Percentiles rank a stretch among this genome's conserved stretches.
phyloP scores from a whole-genome alignment of 1,139 yeast genomes.

The Ogataea hybrid region DNA sequence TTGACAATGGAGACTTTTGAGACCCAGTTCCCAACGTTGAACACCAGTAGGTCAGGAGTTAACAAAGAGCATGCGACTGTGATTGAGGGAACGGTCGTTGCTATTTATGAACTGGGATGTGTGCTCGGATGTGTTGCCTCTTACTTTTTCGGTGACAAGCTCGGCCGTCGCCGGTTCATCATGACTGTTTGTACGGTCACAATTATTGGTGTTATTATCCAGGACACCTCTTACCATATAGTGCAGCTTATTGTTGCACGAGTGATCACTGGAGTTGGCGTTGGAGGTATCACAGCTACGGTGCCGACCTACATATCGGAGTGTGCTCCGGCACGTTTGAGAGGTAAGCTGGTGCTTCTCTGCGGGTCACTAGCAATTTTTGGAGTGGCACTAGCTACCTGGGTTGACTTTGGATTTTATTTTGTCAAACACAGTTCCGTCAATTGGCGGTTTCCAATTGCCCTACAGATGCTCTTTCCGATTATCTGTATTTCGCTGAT shows the following conservation, averaged over 20 bases:
- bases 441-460: not conserved
- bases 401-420: not conserved
- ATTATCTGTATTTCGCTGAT: not conserved
- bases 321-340: slow-evolving; percentile 9
- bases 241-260: not conserved
- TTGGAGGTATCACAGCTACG: slow-evolving; percentile 4
- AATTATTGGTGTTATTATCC: not conserved
- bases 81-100: not conserved
- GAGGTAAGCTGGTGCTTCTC: slow-evolving; percentile 7
- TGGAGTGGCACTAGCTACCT: not conserved
- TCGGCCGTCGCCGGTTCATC: not conserved
- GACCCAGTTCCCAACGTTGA: slow-evolving; percentile 1
- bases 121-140: not conserved
- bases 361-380: not conserved
- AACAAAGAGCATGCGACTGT: not conserved
- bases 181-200: not conserved
- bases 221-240: not conserved
- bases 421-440: not conserved
- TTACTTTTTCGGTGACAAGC: not conserved
- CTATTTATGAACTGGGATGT: not conserved
- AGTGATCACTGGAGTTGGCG: slow-evolving; percentile 4
- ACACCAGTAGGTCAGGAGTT: not conserved
- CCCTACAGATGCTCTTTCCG: not conserved
- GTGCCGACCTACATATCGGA: slow-evolving; percentile 12
- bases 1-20: slow-evolving; percentile 36